Evolutionary conservation across 495 filamentous ascomycete species (phyloP), one percentile per base, ranked within the genome.

Genomic region (Tuber umbilicatum): DNA sequence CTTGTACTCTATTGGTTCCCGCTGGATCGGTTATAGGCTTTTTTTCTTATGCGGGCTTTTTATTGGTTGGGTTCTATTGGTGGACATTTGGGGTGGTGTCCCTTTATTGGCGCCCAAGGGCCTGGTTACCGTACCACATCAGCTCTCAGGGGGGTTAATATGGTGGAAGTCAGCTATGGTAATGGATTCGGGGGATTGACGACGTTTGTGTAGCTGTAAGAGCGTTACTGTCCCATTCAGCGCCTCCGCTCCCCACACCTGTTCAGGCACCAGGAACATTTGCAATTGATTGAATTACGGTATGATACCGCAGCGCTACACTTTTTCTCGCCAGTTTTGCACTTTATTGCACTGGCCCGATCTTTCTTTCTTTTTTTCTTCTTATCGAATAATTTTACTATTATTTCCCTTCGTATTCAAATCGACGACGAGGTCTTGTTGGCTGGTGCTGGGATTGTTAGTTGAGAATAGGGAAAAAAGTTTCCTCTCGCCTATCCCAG

Each of bases 21-120:
- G 50, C n/a, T 60, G 50, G 50, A 31, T 60, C 27, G 50, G 50
- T 60, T 12, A 31, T n/a, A 16, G 50, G n/a, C 23, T 2, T 50
- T 60, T 14, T 40, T 47, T 47, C n/a, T 10, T 31, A 16, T 60
- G 50, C 12, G 50, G 50, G 50, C n/a, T 31, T 16, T 47, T 47
- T 23, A 47, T 47, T 47, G 43, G 19, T 47, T 47, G 43, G 43
- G 17, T 47, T 47, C 31, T 60, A 60, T 60, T 31, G 50, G 50
- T 60, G 50, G 10, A 12, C 2, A 16, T 60, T 60, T 27, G n/a
- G n/a, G 45, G 27, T 60, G 50, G 10, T 31, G 50, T 60, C 12
- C 31, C 31, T 60, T 60, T 60, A 60, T 60, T 60, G 50, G 50
- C n/a, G 50, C 50, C 50, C 50, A 60, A 60, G 50, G 50, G 50